Base-by-base conservation (phyloP, 257 asterid genomes). In the Fraxinus anomala region DNA sequence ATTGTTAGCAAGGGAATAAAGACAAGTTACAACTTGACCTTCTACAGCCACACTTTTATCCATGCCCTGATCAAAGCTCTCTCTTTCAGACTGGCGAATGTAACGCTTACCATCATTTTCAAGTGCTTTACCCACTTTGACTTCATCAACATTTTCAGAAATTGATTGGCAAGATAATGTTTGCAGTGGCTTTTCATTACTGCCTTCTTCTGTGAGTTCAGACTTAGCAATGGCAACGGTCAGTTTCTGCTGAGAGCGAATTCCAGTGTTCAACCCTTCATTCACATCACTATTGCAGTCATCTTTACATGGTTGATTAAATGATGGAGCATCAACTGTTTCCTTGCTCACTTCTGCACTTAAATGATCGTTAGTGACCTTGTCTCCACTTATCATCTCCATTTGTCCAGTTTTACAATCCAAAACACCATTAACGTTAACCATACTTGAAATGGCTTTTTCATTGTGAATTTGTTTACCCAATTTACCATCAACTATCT, bases 401-500 rank as follows among this genome's bases (percentile, higher is more conserved):
- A 49, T 73, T 76, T 74, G 81, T 31, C 73, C 83, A 49, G 68
- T 74, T 76, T 79, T 75, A 76, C 82, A 39, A 70, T 82, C 87
- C 37, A 56, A 42, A 77, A 49, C 36, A 54, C 37, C 83, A 75
- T 77, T 84, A 61, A 67, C 24, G 7, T 75, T 61, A 34, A 65
- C 73, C 67, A 68, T 71, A 79, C 70, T 63, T 54, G 81, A 59
- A 21, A 81, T 65, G 47, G 23, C 77, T 74, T 72, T 81, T 68
- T 85, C 91, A 67, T 79, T 87, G 2, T 19, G 77, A 68, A 44
- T 26, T 78, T 74, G 82, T 73, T 75, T 82, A 68, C 56, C 44
- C 31, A 74, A 36, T 70, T 80, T 85, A 44, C 82, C 82, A 80
- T 81, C 81, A 37, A 59, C 81, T 44, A 37, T 75, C 78, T 77